Base-by-base conservation (phyloP, 2,329 filamentous ascomycete species). In the Monosporascus sp. region DNA sequence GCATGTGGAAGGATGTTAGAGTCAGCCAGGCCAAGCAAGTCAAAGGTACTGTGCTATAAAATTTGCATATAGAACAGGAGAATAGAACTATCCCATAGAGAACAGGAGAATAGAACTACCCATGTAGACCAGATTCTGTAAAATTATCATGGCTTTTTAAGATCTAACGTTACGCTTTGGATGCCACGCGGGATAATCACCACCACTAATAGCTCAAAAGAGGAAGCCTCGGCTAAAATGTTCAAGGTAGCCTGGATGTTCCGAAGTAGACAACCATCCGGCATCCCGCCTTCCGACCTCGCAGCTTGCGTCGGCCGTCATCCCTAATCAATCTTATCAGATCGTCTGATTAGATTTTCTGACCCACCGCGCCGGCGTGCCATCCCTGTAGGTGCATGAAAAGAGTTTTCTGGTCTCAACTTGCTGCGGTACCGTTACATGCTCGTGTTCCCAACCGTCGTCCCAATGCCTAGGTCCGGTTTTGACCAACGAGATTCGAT, bases 21-120 rank as follows among this genome's bases (percentile, higher is more conserved):
- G 60, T 71, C 14, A 66, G 63, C 48, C 50, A 65, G 50, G 67
- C 64, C 9, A 64, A 60, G 50, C 67, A 70, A 52, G 67, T 70
- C 46, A 67, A 60, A 54, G 68, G 68, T 20, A 69, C 65, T 17
- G 66, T 69, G 7, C 45, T 69, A 3, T 69, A 56, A 61, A 37
- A 2, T 37, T 31, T n/a, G 45, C 39, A 25, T 44, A 46, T 43
- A 39, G 18, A 50, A 50, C 22, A 11, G 15, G 39, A 15, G n/a
- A 14, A 50, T 53, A 43, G 25, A 43, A 36, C 45, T 52, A 39
- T n/a, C 39, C 50, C 39, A 25, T 44, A 46, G 36, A 39, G 18
- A 50, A 50, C 22, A 11, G 15, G 39, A 15, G n/a, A 14, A 50
- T 53, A 43, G 25, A 43, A 36, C 45, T 52, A 39, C 14, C 39